A percentile compares a stretch with the other conserved stretches of the same genome.
These are phyloP conservation scores for Bisporella sp. DNA, from an alignment of 2,329 filamentous ascomycete genomes.

Conservation along the genomic window DNA sequence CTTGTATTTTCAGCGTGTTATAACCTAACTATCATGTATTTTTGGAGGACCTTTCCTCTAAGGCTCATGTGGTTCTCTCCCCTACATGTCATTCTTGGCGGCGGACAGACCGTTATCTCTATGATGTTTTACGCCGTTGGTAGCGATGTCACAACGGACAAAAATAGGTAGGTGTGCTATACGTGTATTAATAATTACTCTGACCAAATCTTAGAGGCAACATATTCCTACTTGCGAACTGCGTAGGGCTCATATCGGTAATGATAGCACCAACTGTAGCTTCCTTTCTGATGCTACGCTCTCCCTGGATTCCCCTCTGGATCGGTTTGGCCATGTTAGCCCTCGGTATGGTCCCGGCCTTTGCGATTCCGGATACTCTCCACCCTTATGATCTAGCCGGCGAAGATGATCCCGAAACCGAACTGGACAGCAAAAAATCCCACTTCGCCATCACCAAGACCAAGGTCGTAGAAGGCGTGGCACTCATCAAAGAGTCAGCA, in stretches of 20 bases:
- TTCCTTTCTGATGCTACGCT: conserved; percentile 29
- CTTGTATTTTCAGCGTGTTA: conserved; percentile 23
- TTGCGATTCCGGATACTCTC: conserved; percentile 27
- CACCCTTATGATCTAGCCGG: conserved; percentile 10
- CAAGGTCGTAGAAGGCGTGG: conserved; percentile 9
- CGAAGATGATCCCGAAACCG: background rate
- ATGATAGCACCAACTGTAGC: conserved; percentile 32
- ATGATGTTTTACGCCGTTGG: conserved; percentile 30
- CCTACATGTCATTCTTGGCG: conserved; percentile 28
- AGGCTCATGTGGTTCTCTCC: conserved; percentile 29
- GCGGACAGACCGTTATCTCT: conserved; percentile 27
- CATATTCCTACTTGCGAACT: conserved; percentile 28
- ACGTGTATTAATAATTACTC: too few species aligned
- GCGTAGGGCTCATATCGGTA: conserved; percentile 27
- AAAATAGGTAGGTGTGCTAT: conserved; percentile 25
- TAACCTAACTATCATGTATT: conserved; percentile 28
- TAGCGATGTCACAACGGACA: conserved; percentile 31
- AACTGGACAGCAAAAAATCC: background rate
- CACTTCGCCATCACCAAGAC: conserved; percentile 7
- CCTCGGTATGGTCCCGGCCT: conserved; percentile 14
- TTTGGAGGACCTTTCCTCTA: conserved; percentile 27
- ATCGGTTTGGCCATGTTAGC: conserved; percentile 12
- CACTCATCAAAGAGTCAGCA: conserved; percentile 13
- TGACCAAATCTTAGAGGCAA: conserved; percentile 25
- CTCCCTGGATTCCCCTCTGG: conserved; percentile 20